Evolutionary conservation across 1,139 yeast species (phyloP), one percentile per base, ranked within the genome.

Genomic region (Yamadazyma buinensis): DNA sequence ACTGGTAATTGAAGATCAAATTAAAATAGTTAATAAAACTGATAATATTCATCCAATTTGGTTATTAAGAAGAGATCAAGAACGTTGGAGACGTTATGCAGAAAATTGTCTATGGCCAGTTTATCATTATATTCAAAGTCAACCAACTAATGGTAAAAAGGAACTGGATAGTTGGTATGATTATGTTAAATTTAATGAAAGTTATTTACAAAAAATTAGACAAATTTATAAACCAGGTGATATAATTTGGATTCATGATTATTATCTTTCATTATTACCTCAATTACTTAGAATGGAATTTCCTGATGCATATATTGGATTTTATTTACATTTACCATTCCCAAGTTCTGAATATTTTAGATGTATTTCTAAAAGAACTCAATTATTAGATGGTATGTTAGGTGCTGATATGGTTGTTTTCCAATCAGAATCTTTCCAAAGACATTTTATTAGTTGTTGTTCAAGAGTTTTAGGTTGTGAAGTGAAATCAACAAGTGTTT

Each of bases 291-390:
- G 95, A 48, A 81, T 83, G 87, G 80, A 78, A 50, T 67, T 84
- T 36, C 92, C 90, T 7, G 79, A 84, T 39, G 94, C 92, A 11
- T 72, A 72, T 46, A 84, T 92, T 46, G 95, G 95, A 6, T 76
- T 85, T 41, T 90, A 80, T 58, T 63, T 90, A 47, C 97, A 90
- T 56, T 76, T 86, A 5, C 95, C 97, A 11, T 88, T 94, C 73
- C 97, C 98, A 9, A 84, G 95, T 26, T 82, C 90, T n/a, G 98
- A 92, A 59, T 87, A 88, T 55, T 87, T 92, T 62, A 72, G 97
- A 41, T 84, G 95, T 46, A 62, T 92, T 29, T 82, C 96, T 27
- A 84, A 85, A 57, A 74, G 98, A 47, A 72, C 80, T 36, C 83
- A 84, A 50, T 67, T 92, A 33, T 67, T 92, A 40, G 95, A 87